Conservation (phyloP, 1,284 basidiomycete genomes). For the Ceratobasidium sp. region DNA sequence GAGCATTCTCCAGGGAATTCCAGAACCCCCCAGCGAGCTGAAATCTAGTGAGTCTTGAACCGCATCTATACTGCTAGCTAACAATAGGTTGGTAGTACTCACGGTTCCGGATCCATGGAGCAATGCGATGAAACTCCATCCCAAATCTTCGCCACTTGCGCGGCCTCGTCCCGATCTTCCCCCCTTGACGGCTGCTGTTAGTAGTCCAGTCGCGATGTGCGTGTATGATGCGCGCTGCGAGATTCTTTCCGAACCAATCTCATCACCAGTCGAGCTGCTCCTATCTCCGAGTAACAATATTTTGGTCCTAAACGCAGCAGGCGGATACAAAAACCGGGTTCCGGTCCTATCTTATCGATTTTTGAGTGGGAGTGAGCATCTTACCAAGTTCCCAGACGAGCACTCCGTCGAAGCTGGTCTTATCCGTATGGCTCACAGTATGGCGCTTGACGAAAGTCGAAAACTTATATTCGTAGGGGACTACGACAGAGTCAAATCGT, state of each 20-base stretch:
- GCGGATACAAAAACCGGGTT: constrained; percentile 22
- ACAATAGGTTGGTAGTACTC: no score
- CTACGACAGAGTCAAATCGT: constrained; percentile 37
- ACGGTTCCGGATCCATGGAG: not conserved
- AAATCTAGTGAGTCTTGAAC: no score
- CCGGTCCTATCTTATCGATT: constrained; percentile 7
- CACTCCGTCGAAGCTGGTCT: constrained; percentile 21
- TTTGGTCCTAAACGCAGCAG: constrained; percentile 10
- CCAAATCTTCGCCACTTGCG: constrained; percentile 5
- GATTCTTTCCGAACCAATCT: not conserved
- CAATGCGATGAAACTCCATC: not conserved
- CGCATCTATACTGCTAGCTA: no score
- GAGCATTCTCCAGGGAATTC: no score
- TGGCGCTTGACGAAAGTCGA: constrained; percentile 32
- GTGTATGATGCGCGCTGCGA: constrained; percentile 43
- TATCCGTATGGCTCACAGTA: not conserved
- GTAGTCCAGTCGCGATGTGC: constrained; percentile 7
- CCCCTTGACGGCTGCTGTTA: constrained; percentile 8
- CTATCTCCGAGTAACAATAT: not conserved
- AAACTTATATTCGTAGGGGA: constrained; percentile 39
- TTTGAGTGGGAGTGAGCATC: not conserved
- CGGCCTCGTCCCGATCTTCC: constrained; percentile 12
- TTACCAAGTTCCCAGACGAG: not conserved
- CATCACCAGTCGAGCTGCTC: not conserved
- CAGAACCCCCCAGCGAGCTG: no score